Evolutionary conservation across 176 grass and related monocot genomes (phyloP), one percentile per base, ranked within the genome.

Genomic region (Carex myosuroides): DNA sequence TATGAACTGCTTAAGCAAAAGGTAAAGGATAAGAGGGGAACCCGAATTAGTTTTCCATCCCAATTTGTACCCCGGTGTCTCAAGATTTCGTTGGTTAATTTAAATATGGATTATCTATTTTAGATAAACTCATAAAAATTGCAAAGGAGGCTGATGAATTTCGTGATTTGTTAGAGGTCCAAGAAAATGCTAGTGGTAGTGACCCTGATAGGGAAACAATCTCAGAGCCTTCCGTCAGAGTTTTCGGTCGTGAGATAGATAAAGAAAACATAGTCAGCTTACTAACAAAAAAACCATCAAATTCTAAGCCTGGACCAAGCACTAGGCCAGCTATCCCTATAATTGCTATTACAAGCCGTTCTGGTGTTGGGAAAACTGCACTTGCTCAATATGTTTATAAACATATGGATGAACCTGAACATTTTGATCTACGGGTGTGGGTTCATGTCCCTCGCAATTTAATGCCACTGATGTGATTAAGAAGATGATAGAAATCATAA

Each of bases 1-100:
- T 24, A 29, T 64, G 8, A 64, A 10, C 0, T 2, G 8, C 61
- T 64, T 1, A 11, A 64, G 8, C 8, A 12, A 64, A 64, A 64
- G 22, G 21, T 29, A 64, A 64, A 26, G 61, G 0, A 44, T 44
- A 0, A 44, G 41, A 44, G 0, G 41, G 41, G 41, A 44, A 44
- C 41, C 41, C 41, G 0, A 44, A 44, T 32, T 60, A 22, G 16
- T 20, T 20, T 6, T 2, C 41, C 41, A 1, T 44, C 0, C 0
- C 0, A 44, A 44, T 44, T 8, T 44, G 6, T 44, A 44, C 6
- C 6, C 41, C 41, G 1, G 41, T 0, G 0, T 6, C 1, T 7
- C 1, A 60, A 60, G 1, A 7, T 2, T 60, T 0, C 7, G 0
- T 21, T 6, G 3, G 1, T 0, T 0, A 60, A 60, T 0, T 8